Base-by-base conservation (phyloP, 2,329 filamentous ascomycete genomes). In the Tolypocladium amazonense region DNA sequence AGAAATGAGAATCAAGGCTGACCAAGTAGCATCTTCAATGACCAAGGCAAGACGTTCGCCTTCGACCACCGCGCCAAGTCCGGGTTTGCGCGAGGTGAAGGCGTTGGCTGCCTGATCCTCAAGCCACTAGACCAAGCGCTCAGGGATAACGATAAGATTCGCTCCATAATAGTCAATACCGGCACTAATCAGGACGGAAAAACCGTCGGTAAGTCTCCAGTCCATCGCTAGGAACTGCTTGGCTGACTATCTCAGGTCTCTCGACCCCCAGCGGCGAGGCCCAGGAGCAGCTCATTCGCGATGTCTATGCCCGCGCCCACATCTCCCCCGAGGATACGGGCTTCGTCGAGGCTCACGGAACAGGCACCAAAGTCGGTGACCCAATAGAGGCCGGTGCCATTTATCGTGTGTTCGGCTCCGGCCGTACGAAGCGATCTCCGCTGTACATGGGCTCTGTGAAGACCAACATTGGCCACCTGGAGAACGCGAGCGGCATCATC, bases 81-180 rank as follows among this genome's bases (percentile, higher is more conserved):
- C 45, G 86, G 86, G 0, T 88, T 85, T 64, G 83, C 79, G 0
- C 78, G 85, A 12, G 85, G 83, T 11, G 85, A 88, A 64, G 85
- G 83, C 4, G 77, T 79, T 25, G 81, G 75, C 8, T 75, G 80
- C 56, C 64, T 88, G 3, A 67, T 86, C 14, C 67, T 88, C 15
- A 87, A 87, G 71, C 77, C 76, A 0, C 73, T 87, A 0, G 75
- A 78, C 39, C 75, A 81, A 60, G 84, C 84, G 2, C 67, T 84
- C 30, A 70, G 67, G 50, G 82, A 84, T 62, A 80, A 80, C 30
- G 83, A 87, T 65, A 74, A 76, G 2, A 80, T 83, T 60, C 73
- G 77, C 43, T 79, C 79, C 15, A 72, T 83, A 39, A 81, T 85
- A 57, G 72, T 73, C 35, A 78, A 75, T 20, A 80, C 76, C 4